Evolutionary conservation across 2,329 filamentous ascomycete genomes (phyloP), one percentile per base, ranked within the genome.

Genomic region (Samsoniella hepiali): DNA sequence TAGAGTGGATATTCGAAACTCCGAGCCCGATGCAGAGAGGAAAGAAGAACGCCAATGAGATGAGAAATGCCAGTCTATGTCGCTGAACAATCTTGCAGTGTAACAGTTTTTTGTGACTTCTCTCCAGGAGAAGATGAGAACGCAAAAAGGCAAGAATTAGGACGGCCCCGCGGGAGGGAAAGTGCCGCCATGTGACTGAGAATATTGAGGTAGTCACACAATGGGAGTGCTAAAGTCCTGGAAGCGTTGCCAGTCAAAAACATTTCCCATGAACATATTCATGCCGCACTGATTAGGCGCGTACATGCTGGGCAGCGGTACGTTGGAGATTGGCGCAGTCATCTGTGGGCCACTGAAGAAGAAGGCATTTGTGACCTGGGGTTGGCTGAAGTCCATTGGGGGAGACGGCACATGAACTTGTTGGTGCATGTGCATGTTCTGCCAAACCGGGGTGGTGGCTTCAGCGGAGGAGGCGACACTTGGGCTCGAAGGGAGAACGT

Each of bases 261-360:
- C 71, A 31, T 70, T 71, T 69, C 86, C 84, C 79, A 90, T 93
- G 65, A 88, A 89, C 65, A 88, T 82, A 73, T 88, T 89, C 64
- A 93, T 86, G 70, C 92, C 91, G 77, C 94, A 98, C 74, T 91
- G 91, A 27, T 68, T 70, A 66, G 90, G 88, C 70, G 91, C 85
- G 66, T 97, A 81, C 85, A 93, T 91, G 79, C 91, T 97, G 50
- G 93, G 93, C 61, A 97, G 82, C 56, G 93, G 90, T 53, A 97
- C 83, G 49, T 88, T 81, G 29, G 91, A 86, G 68, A 96, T 88
- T 57, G 91, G 86, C 29, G 91, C 86, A 50, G 88, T 85, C 64
- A 89, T 87, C 72, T 88, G 85, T 15, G 92, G 90, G 61, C 91
- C 86, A 78, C 88, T 91, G 83, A 93, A 96, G 80, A 88, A 96